A percentile compares a stretch with the other conserved stretches of the same genome.
These are phyloP conservation scores for Danielia oregonensis DNA, from an alignment of 805 yeast genomes.

Conservation along the genomic window DNA sequence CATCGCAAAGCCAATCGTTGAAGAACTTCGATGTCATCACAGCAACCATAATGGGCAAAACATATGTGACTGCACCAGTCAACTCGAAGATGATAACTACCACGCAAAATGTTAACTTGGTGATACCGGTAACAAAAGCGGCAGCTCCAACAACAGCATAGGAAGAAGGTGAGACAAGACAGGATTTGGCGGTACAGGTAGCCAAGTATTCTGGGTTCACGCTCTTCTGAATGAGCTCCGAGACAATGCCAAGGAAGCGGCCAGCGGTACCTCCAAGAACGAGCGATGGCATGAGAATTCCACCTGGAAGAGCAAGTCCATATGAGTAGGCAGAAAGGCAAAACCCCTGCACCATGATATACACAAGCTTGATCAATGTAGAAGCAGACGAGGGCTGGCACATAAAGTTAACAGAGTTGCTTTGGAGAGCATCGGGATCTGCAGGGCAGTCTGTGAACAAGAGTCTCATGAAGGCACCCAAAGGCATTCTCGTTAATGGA, in stretches of 20 bases:
- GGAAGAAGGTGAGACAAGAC: conserved; percentile 79
- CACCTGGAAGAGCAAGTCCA: conserved; percentile 68
- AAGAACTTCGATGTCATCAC: conserved; percentile 72
- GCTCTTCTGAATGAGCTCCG: conserved; percentile 46
- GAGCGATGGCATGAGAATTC: conserved; percentile 59
- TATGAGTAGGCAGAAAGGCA: conserved; percentile 64
- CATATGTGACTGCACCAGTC: conserved; percentile 82
- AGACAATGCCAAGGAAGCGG: conserved; percentile 49
- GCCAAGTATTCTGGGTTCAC: conserved; percentile 28
- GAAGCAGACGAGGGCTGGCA: conserved; percentile 24
- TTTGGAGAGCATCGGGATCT: conserved; percentile 7
- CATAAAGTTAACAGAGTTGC: conserved; percentile 33
- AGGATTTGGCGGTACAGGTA: conserved; percentile 39
- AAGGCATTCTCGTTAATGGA: conserved; percentile 49
- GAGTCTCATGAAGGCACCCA: conserved; percentile 53
- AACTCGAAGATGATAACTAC: conserved; percentile 80
- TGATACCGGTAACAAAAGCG: conserved; percentile 73
- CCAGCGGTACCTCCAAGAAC: conserved; percentile 62
- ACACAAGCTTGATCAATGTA: conserved; percentile 27
- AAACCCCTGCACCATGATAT: conserved; percentile 49
- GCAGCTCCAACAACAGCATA: conserved; percentile 90
- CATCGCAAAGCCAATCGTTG: conserved; percentile 57
- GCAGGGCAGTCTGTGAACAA: conserved; percentile 66
- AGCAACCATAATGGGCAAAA: conserved; percentile 80
- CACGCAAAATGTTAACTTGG: conserved; percentile 73